A percentile compares a stretch with the other conserved stretches of the same genome.
phyloP scores from a whole-genome alignment of 345 rosid species.

The Turnera subulata region DNA sequence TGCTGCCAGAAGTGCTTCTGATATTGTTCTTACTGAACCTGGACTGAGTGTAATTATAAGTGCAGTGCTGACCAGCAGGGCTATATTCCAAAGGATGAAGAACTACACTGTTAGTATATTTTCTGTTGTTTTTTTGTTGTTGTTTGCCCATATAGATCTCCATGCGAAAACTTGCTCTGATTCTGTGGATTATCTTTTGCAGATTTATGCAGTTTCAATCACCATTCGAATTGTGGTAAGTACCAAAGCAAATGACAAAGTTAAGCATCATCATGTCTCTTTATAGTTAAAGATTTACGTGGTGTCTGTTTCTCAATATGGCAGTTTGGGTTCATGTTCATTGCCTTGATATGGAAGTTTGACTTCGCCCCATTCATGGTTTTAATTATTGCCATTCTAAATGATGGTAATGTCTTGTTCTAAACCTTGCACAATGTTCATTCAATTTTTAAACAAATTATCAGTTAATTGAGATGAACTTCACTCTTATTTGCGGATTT shows the following conservation, averaged over 20 bases:
- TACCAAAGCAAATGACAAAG: slow-evolving; percentile 3
- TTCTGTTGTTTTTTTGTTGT: background rate
- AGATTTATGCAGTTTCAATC: slow-evolving; percentile 94
- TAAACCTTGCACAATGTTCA: background rate
- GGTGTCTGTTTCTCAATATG: slow-evolving; percentile 7
- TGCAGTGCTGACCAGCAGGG: slow-evolving; percentile 88
- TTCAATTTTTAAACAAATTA: background rate
- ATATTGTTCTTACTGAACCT: slow-evolving; percentile 93
- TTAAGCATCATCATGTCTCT: background rate
- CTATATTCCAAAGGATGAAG: slow-evolving; percentile 96
- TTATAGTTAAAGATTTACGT: background rate
- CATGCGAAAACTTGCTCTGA: background rate
- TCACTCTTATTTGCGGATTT: slow-evolving; percentile 7
- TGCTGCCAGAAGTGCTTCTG: slow-evolving; percentile 93
- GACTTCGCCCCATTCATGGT: slow-evolving; percentile 94
- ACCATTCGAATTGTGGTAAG: slow-evolving; percentile 92
- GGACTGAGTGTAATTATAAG: slow-evolving; percentile 90
- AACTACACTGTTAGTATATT: slow-evolving; percentile 70
- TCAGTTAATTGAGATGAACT: background rate
- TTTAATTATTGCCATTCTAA: slow-evolving; percentile 80
- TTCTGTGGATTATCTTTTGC: slow-evolving; percentile 19
- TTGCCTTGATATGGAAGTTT: slow-evolving; percentile 82
- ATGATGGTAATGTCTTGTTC: slow-evolving; percentile 57
- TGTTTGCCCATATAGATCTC: background rate
- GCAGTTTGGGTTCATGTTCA: slow-evolving; percentile 90